Conservation (phyloP, 768 basidiomycete genomes). For the Kwoniella dendrophila region DNA sequence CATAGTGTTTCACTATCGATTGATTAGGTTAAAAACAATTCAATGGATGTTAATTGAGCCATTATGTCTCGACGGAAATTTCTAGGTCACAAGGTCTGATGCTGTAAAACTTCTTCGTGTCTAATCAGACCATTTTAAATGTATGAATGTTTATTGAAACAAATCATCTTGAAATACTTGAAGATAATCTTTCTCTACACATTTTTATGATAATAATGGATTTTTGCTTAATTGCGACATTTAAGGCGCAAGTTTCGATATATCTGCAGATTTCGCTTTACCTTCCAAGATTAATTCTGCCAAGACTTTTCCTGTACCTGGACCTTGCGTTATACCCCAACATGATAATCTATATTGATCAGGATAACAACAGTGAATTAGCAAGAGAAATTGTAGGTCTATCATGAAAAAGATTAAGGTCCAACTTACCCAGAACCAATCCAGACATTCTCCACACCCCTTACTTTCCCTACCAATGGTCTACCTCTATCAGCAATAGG, state of each 20-base stretch:
- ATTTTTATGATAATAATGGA: too few relatives aligned
- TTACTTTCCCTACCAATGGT: slow-evolving; percentile 72
- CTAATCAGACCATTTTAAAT: too few relatives aligned
- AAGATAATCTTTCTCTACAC: too few relatives aligned
- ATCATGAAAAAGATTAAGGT: neutral
- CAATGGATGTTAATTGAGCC: too few relatives aligned
- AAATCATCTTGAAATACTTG: too few relatives aligned
- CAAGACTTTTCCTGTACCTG: slow-evolving; percentile 76
- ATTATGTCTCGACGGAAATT: too few relatives aligned
- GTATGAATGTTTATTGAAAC: too few relatives aligned
- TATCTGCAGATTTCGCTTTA: slow-evolving; percentile 63
- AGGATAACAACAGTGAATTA: slow-evolving; percentile 62
- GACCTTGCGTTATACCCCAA: slow-evolving; percentile 59
- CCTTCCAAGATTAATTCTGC: slow-evolving; percentile 73
- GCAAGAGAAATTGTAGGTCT: neutral
- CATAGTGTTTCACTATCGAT: too few relatives aligned
- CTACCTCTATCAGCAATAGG: slow-evolving; percentile 65
- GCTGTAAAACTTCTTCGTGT: too few relatives aligned
- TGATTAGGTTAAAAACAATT: too few relatives aligned
- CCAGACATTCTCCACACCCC: slow-evolving; percentile 66
- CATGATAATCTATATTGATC: slow-evolving; percentile 37
- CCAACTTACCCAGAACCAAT: slow-evolving; percentile 79
- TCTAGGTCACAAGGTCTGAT: too few relatives aligned
- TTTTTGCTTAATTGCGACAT: too few relatives aligned
- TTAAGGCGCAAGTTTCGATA: slow-evolving; percentile 57